These are phyloP conservation scores for Trametes cinnabarina DNA, from an alignment of 768 basidiomycete genomes.

Conservation along the genomic window DNA sequence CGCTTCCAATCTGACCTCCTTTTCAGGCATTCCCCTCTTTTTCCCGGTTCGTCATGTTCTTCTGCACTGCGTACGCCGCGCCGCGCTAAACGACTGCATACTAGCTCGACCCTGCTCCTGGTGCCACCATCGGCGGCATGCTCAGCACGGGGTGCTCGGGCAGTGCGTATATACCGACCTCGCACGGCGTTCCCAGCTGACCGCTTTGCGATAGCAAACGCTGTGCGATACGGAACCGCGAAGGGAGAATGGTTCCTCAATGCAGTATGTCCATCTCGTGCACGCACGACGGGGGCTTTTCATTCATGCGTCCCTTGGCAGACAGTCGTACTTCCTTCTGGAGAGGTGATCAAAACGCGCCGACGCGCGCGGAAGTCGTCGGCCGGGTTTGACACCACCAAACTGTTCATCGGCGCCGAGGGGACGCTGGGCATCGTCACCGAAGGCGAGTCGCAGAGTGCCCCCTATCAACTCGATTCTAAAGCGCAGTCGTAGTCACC, in stretches of 20 bases:
- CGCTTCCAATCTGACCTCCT: not conserved
- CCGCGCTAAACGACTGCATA: not conserved
- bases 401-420: constrained; percentile 83
- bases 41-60: constrained; percentile 63
- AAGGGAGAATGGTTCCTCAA: constrained; percentile 92
- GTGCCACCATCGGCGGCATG: constrained; percentile 86
- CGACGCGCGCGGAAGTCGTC: constrained; percentile 77
- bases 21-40: constrained; percentile 71
- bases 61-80: too few species aligned
- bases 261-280: constrained; percentile 44
- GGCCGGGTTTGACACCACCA: constrained; percentile 83
- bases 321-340: constrained; percentile 88
- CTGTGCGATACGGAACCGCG: constrained; percentile 85
- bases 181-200: not conserved
- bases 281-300: not conserved
- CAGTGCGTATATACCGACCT: constrained; percentile 40
- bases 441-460: constrained; percentile 49
- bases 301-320: constrained; percentile 27
- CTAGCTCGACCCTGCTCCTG: constrained; percentile 74
- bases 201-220: constrained; percentile 51
- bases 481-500: constrained; percentile 49
- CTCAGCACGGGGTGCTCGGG: constrained; percentile 84
- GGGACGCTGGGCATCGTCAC: constrained; percentile 87
- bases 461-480: not conserved
- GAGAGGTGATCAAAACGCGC: constrained; percentile 89